Base-by-base conservation (phyloP, 495 filamentous ascomycete genomes). In the Chaetomium tenue region DNA sequence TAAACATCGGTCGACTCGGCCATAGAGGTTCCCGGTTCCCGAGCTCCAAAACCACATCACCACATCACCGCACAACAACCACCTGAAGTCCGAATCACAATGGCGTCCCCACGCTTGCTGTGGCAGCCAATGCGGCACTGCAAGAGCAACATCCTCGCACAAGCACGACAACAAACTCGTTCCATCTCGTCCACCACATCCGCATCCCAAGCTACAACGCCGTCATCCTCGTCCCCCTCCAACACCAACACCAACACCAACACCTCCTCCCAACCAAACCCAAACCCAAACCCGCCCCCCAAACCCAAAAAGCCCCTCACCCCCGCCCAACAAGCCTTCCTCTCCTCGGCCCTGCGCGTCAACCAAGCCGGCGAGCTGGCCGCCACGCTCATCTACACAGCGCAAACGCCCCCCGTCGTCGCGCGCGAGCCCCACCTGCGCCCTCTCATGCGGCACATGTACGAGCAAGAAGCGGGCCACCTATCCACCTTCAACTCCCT, bases 361-460 rank as follows among this genome's bases (percentile, higher is more conserved):
- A 95, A 96, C 74, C 91, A 96, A 78, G 91, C 91, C 33, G 91
- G 91, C 70, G 91, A 96, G 75, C 83, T 96, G 1, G 91, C 91
- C 50, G 91, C 91, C 5, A 91, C 88, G 28, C 82, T 93, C 28
- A 96, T 96, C 72, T 96, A 95, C 78, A 86, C 82, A 3, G 86
- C 89, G 16, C 91, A 96, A 75, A 91, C 82, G 7, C 89, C 88
- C 0, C 89, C 91, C 37, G 76, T 86, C 42, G 75, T 97, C 55
- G 77, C 88, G 60, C 85, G 87, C 55, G 88, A 98, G 71, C 92
- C 93, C 0, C 91, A 94, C 73, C 87, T 98, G 23, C 87, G 90
- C 16, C 87, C 90, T 0, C 77, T 97, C 20, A 96, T 98, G 90
- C 86, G 89, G 63, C 94, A 98, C 80, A 98, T 98, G 95, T 92